Conservation (phyloP, 2,329 filamentous ascomycete species). For the Colletotrichum tabaci region DNA sequence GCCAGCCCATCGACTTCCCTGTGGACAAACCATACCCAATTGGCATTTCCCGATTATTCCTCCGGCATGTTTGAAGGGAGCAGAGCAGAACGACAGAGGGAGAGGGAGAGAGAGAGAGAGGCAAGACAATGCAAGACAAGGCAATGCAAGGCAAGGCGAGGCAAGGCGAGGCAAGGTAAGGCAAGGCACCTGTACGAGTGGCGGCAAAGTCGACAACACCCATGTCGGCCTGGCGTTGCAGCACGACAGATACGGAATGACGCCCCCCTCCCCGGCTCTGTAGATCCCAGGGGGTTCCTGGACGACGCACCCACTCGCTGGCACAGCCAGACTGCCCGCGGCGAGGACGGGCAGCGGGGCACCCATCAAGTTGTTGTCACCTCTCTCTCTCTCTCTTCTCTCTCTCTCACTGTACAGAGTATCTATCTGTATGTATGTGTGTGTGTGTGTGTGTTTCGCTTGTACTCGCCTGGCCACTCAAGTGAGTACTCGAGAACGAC, state of each 20-base stretch:
- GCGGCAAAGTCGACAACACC: slow-evolving; percentile 38
- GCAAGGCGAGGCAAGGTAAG: slow-evolving; percentile 12
- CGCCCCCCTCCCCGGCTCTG: slow-evolving; percentile 32
- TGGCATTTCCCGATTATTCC: neutral
- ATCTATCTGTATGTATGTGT: neutral
- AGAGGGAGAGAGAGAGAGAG: neutral
- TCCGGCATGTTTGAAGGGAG: neutral
- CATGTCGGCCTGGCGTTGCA: slow-evolving; percentile 38
- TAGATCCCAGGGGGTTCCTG: slow-evolving; percentile 41
- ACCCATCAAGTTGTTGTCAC: slow-evolving; percentile 11
- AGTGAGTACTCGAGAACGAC: neutral
- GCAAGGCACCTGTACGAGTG: slow-evolving; percentile 10
- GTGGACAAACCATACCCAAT: neutral
- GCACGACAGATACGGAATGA: slow-evolving; percentile 41
- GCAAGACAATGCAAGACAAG: slow-evolving; percentile 13
- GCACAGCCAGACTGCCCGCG: slow-evolving; percentile 10
- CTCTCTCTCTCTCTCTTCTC: neutral
- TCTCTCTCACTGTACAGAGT: neutral
- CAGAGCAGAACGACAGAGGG: neutral
- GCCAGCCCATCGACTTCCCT: neutral
- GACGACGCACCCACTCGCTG: slow-evolving; percentile 21
- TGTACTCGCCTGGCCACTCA: too few relatives aligned
- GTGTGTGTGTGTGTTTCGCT: too few relatives aligned
- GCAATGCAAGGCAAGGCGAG: slow-evolving; percentile 5
- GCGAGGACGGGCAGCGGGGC: slow-evolving; percentile 1